These are phyloP conservation scores for Albatrellus ellisii DNA, from an alignment of 768 basidiomycete species.

Conservation along the genomic window DNA sequence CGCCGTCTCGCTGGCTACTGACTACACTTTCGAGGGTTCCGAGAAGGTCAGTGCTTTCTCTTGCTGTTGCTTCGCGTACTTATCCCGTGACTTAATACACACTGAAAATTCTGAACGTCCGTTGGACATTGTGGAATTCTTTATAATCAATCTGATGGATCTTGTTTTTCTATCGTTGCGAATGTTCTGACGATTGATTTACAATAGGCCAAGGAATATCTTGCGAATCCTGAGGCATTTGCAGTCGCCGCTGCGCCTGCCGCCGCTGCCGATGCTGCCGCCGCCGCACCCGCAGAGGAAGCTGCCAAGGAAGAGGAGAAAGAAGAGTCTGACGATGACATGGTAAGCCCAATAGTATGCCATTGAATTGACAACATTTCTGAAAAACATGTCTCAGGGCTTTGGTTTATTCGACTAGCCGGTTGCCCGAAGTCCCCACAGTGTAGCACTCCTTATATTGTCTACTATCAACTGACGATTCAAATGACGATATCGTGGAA, in stretches of 20 bases:
- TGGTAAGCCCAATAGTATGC: conserved; percentile 38
- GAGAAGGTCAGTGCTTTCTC: conserved; percentile 57
- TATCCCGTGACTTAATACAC: conserved; percentile 29
- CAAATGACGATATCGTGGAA: not conserved
- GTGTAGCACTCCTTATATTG: not conserved
- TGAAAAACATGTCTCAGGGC: too few relatives aligned
- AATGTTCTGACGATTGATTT: conserved; percentile 18
- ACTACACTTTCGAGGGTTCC: conserved; percentile 88
- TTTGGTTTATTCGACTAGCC: conserved; percentile 86
- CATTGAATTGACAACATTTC: conserved; percentile 4
- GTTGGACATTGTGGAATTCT: conserved; percentile 29
- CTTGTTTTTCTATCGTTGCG: conserved; percentile 16
- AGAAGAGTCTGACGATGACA: conserved; percentile 80
- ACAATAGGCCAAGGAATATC: conserved; percentile 80
- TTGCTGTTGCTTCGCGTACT: conserved; percentile 12
- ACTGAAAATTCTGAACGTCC: conserved; percentile 81
- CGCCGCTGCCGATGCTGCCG: conserved; percentile 33
- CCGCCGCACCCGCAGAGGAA: conserved; percentile 42
- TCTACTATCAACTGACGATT: not conserved
- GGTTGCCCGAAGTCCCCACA: not conserved
- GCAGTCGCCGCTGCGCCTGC: conserved; percentile 64
- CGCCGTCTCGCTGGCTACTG: conserved; percentile 78
- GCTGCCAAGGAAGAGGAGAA: conserved; percentile 65
- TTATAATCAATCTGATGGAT: conserved; percentile 13
- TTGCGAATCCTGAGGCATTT: conserved; percentile 98